phyloP scores from a whole-genome alignment of 768 basidiomycete genomes.

The Serendipita sp. region DNA sequence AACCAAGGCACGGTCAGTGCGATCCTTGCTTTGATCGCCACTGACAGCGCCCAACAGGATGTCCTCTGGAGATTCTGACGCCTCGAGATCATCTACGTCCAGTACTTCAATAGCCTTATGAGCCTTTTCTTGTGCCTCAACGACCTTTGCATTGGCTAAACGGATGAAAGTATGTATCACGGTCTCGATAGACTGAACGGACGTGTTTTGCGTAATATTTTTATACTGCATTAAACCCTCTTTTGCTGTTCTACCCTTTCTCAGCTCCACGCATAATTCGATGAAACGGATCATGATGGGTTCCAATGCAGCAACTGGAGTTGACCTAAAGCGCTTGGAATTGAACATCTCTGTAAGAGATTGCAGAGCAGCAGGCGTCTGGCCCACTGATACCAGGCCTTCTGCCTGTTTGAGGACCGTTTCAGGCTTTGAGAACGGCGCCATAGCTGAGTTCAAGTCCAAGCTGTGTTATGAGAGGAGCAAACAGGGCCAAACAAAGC shows the following conservation, averaged over 20 bases:
- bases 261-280: slow-evolving; percentile 88
- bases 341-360: slow-evolving; percentile 84
- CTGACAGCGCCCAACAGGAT: slow-evolving; percentile 82
- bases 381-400: slow-evolving; percentile 81
- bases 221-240: slow-evolving; percentile 96
- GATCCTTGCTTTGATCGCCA: slow-evolving; percentile 78
- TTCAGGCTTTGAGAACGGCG: slow-evolving; percentile 81
- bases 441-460: slow-evolving; percentile 30
- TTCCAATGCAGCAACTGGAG: slow-evolving; percentile 73
- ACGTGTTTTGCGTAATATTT: slow-evolving; percentile 90
- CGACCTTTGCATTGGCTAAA: slow-evolving; percentile 64
- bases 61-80: slow-evolving; percentile 85
- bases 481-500: slow-evolving; percentile 1
- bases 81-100: slow-evolving; percentile 90
- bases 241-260: slow-evolving; percentile 84
- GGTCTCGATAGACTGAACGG: slow-evolving; percentile 77
- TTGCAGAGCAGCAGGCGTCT: slow-evolving; percentile 78
- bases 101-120: slow-evolving; percentile 47
- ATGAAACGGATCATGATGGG: slow-evolving; percentile 93
- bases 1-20: slow-evolving; percentile 86
- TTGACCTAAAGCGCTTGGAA: slow-evolving; percentile 85
- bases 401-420: slow-evolving; percentile 86
- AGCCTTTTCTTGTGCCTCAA: slow-evolving; percentile 74
- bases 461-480: background rate
- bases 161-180: slow-evolving; percentile 78